phyloP scores from a whole-genome alignment of 306 rosid genomes.

The Prunus persica region DNA sequence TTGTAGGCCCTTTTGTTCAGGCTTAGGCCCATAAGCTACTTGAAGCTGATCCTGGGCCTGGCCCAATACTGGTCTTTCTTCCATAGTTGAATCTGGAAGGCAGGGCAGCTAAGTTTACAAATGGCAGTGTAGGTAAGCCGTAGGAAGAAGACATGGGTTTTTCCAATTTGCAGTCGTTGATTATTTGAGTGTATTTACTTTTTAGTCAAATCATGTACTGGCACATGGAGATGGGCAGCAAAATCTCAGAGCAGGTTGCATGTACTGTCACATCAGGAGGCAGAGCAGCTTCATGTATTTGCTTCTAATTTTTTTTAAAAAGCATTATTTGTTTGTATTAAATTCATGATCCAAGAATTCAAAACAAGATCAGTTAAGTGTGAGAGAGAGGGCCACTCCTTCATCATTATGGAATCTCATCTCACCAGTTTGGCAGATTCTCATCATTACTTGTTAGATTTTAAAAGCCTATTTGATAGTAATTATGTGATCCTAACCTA shows the following conservation, averaged over 20 bases:
- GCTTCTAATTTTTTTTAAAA: neutral
- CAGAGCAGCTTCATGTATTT: neutral
- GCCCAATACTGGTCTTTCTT: neutral
- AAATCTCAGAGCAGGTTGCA: conserved; percentile 12
- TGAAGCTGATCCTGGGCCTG: neutral
- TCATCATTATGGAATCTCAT: neutral
- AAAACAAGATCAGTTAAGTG: neutral
- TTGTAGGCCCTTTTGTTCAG: neutral
- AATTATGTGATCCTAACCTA: neutral
- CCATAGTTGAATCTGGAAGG: neutral
- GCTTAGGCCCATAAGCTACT: neutral
- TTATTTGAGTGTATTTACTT: neutral
- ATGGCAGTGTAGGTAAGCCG: too few species aligned
- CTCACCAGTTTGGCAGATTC: neutral
- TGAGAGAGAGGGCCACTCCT: neutral
- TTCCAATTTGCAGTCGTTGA: neutral
- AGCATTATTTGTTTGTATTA: neutral
- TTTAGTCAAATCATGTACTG: conserved; percentile 8
- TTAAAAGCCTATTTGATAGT: neutral
- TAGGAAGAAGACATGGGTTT: too few species aligned
- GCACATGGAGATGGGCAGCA: conserved; percentile 5
- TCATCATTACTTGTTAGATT: neutral
- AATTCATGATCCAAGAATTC: conserved; percentile 7
- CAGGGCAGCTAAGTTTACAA: too few species aligned
- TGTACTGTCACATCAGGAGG: conserved; percentile 8